Conservation (phyloP, 768 basidiomycete species). For the Ramaria sp. region DNA sequence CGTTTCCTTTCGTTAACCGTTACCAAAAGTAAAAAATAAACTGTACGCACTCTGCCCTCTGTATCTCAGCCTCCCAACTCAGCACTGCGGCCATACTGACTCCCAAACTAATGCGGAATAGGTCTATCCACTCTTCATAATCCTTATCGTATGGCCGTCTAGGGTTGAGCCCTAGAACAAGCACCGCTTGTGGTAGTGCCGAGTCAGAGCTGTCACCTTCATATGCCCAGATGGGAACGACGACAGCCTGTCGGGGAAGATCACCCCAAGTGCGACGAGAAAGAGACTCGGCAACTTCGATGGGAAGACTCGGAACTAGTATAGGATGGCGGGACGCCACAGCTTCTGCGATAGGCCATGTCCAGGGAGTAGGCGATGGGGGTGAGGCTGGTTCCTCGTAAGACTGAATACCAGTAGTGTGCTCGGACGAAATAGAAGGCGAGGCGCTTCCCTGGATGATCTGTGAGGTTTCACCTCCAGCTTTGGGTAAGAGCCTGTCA, state of each 20-base stretch:
- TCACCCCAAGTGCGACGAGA: slow-evolving; percentile 15
- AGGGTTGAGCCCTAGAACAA: slow-evolving; percentile 19
- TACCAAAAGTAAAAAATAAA: background rate
- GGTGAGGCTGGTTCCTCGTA: background rate
- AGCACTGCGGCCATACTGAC: slow-evolving; percentile 14
- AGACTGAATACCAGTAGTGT: background rate
- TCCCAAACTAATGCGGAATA: slow-evolving; percentile 12
- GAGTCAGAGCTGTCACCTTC: slow-evolving; percentile 7
- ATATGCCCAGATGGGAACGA: slow-evolving; percentile 15
- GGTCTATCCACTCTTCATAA: slow-evolving; percentile 16
- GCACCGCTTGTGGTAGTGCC: slow-evolving; percentile 14
- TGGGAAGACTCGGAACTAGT: slow-evolving; percentile 11
- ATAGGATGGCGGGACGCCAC: slow-evolving; percentile 5
- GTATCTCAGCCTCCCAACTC: slow-evolving; percentile 18
- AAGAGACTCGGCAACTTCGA: slow-evolving; percentile 10
- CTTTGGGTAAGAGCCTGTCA: no score
- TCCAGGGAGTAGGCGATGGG: background rate
- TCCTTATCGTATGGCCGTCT: slow-evolving; percentile 16
- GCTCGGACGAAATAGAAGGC: background rate
- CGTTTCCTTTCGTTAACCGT: background rate
- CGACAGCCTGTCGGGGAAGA: slow-evolving; percentile 13
- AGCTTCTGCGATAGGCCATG: slow-evolving; percentile 9
- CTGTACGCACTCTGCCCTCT: slow-evolving; percentile 14
- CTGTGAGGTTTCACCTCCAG: background rate
- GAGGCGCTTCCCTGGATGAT: background rate